Evolutionary conservation across 2,329 filamentous ascomycete genomes (phyloP).

Genomic region (Lachnellula willkommii): DNA sequence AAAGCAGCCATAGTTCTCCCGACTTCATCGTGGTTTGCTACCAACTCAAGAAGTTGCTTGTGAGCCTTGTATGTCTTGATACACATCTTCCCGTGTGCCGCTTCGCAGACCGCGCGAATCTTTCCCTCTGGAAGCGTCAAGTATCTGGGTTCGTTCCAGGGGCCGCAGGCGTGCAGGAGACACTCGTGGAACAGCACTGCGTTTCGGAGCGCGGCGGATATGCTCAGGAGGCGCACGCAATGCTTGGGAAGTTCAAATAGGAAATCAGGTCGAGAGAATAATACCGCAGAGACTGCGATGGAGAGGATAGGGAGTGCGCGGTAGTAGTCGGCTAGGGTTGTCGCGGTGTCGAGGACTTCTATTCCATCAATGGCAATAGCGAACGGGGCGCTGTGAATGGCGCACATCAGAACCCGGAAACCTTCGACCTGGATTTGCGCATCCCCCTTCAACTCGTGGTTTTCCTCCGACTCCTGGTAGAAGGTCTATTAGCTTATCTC

Average conservation of each 20-base stretch:
- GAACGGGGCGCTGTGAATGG: not conserved
- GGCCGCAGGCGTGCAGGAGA: not conserved
- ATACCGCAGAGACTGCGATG: not conserved
- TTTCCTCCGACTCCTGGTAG: not conserved
- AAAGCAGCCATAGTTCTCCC: too few species aligned
- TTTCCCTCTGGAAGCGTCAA: too few species aligned
- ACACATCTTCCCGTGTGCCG: too few species aligned
- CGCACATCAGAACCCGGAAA: not conserved
- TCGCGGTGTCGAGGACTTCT: not conserved
- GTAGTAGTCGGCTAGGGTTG: not conserved
- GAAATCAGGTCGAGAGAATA: not conserved
- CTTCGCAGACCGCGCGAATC: too few species aligned
- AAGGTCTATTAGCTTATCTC: not conserved
- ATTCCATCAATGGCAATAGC: not conserved
- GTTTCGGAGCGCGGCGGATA: not conserved
- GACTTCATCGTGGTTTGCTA: too few species aligned
- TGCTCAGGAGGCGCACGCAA: not conserved
- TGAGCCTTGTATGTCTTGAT: too few species aligned
- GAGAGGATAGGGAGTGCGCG: constrained; percentile 1
- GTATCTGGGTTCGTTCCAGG: not conserved
- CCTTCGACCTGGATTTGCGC: not conserved
- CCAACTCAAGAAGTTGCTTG: too few species aligned
- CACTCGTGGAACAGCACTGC: not conserved
- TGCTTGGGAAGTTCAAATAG: not conserved
- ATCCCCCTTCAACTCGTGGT: not conserved